Percentiles rank a stretch among this genome's conserved stretches.
These are phyloP conservation scores for Musa schizocarpa DNA, from an alignment of 176 grass and related monocot genomes.

Conservation along the genomic window DNA sequence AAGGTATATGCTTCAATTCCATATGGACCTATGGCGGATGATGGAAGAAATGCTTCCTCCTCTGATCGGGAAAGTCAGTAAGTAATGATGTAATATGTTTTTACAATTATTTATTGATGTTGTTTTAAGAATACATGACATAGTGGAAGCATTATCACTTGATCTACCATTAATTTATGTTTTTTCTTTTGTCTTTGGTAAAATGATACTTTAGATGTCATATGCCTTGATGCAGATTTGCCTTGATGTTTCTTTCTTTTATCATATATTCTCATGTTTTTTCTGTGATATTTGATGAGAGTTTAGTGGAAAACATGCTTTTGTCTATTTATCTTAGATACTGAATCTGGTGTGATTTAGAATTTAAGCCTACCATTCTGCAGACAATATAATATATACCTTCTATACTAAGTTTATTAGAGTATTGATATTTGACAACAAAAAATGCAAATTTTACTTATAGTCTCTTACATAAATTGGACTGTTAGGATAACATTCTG, in stretches of 20 bases:
- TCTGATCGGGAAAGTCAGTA: conserved; percentile 89
- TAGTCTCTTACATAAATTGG: background rate
- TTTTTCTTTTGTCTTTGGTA: background rate
- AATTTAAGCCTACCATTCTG: background rate
- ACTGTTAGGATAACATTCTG: background rate
- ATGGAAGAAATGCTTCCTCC: conserved; percentile 65
- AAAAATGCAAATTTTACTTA: background rate
- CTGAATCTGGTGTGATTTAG: background rate
- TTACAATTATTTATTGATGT: background rate
- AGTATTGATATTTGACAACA: background rate
- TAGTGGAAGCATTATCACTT: background rate
- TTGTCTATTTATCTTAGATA: too few relatives aligned
- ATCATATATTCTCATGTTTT: background rate
- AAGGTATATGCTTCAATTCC: conserved; percentile 31
- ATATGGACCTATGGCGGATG: conserved; percentile 38
- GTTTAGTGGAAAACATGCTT: too few relatives aligned
- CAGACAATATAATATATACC: background rate
- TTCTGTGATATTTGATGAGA: too few relatives aligned
- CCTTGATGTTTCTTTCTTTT: background rate
- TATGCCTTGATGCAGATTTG: background rate
- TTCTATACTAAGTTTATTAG: background rate
- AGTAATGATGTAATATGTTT: conserved; percentile 8
- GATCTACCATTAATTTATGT: background rate
- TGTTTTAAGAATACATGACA: conserved; percentile 10
- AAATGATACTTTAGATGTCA: background rate